Evolutionary conservation across 495 filamentous ascomycete species (phyloP).

Genomic region (Hypoxylon perforatum): DNA sequence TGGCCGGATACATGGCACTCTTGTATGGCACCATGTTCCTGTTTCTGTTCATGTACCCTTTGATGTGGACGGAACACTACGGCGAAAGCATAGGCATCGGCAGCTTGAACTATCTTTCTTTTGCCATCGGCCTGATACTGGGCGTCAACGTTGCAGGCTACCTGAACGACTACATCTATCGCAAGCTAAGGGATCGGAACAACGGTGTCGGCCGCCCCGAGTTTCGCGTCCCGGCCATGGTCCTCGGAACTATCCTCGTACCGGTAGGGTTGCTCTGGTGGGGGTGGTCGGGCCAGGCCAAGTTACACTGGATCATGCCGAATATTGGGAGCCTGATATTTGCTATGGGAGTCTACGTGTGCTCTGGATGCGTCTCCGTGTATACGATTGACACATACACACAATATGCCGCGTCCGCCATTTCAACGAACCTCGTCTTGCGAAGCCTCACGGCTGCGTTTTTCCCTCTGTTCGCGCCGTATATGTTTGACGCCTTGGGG

Average conservation of each 20-base stretch:
- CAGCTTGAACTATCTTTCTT: constrained; percentile 59
- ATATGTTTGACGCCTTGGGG: constrained; percentile 58
- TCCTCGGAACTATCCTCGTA: constrained; percentile 46
- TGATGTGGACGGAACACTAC: constrained; percentile 59
- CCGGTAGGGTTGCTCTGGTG: constrained; percentile 58
- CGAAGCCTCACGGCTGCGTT: constrained; percentile 59
- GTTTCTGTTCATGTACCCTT: constrained; percentile 59
- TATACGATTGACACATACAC: constrained; percentile 67
- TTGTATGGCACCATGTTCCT: constrained; percentile 52
- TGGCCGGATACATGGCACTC: constrained; percentile 41
- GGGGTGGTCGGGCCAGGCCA: constrained; percentile 51
- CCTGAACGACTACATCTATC: constrained; percentile 52
- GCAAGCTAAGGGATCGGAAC: constrained; percentile 53
- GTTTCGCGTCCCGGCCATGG: constrained; percentile 55
- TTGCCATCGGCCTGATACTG: constrained; percentile 54
- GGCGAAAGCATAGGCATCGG: constrained; percentile 57
- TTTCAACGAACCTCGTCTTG: constrained; percentile 57
- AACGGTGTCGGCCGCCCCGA: constrained; percentile 65
- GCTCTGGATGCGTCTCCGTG: constrained; percentile 56
- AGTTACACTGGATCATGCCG: constrained; percentile 62
- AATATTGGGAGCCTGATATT: constrained; percentile 61
- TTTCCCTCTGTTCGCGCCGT: constrained; percentile 60
- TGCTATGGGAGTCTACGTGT: constrained; percentile 56
- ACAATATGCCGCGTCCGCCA: constrained; percentile 62
- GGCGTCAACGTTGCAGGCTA: constrained; percentile 25